These are phyloP conservation scores for Tetramitus jugosus DNA, from an alignment of 208 protist genomes.

Conservation along the genomic window DNA sequence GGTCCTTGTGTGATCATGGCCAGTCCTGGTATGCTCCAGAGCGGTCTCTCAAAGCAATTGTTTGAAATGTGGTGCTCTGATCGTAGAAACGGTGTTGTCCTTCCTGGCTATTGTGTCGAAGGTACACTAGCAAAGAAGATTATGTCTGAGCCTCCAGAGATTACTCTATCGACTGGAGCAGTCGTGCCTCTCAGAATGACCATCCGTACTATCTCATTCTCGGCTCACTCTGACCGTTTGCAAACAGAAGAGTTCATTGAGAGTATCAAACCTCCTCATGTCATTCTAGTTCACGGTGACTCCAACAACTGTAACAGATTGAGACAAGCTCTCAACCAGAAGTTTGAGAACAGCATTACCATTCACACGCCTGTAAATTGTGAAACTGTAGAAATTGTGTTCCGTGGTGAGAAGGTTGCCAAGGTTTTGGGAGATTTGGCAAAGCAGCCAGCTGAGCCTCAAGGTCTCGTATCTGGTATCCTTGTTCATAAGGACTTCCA, in stretches of 20 bases:
- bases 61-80: slow-evolving; percentile 96
- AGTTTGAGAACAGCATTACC: slow-evolving; percentile 65
- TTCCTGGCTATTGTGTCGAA: slow-evolving; percentile 93
- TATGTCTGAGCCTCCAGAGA: slow-evolving; percentile 52
- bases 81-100: slow-evolving; percentile 86
- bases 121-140: slow-evolving; percentile 93
- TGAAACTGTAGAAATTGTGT: slow-evolving; percentile 79
- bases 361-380: slow-evolving; percentile 85
- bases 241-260: slow-evolving; percentile 78
- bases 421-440: slow-evolving; percentile 72
- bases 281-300: slow-evolving; percentile 90
- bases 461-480: slow-evolving; percentile 64
- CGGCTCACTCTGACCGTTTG: slow-evolving; percentile 89
- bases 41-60: slow-evolving; percentile 89
- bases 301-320: slow-evolving; percentile 82
- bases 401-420: slow-evolving; percentile 75
- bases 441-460: slow-evolving; percentile 44
- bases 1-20: slow-evolving; percentile 86
- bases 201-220: slow-evolving; percentile 90
- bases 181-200: slow-evolving; percentile 78
- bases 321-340: slow-evolving; percentile 67
- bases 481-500: slow-evolving; percentile 67
- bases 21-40: slow-evolving; percentile 91
- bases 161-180: slow-evolving; percentile 54
- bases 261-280: slow-evolving; percentile 60